Evolutionary conservation across 2,329 filamentous ascomycete genomes (phyloP), one percentile per base, ranked within the genome.

Genomic region (Lasiodiplodia hormozganensis): DNA sequence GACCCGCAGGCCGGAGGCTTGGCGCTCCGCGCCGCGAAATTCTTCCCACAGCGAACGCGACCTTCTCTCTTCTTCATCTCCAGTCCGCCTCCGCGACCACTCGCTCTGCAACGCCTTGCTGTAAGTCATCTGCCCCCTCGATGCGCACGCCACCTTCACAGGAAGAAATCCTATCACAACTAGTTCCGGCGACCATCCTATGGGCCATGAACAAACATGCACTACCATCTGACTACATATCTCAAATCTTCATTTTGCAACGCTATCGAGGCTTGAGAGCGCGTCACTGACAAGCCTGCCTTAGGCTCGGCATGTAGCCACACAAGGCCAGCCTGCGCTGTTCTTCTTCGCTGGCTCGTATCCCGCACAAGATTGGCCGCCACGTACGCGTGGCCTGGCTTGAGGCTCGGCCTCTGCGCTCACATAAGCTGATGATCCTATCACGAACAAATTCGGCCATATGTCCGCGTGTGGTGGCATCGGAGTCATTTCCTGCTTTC

Each of bases 141-240:
- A 49, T 53, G 14, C 47, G 51, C 52, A 69, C 49, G 5, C 47
- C 62, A 14, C 23, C 34, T 75, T 76, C 75, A 71, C 72, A 85
- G 85, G 84, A 85, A 78, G 84, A 85, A 84, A 84, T 76, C 76
- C 78, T 78, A 81, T 80, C 81, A 83, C 83, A 84, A 82, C 78
- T 76, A 78, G 83, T 85, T 85, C 82, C 79, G 82, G 85, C 81
- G 84, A 87, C 81, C 77, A 76, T 75, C 74, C 76, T 77, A 82
- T 86, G 85, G 85, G 85, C 84, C 84, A 81, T 78, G 73, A 83
- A 85, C 85, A 82, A 85, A 87, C 85, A 88, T 88, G 86, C 86
- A 87, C 81, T 82, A 88, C 86, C 86, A 85, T 87, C 85, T 88
- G 79, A 81, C 75, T 72, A 70, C 68, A 53, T 70, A 31, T 43